These are phyloP conservation scores for Nakaseomyces bracarensis DNA, from an alignment of 1,139 yeast species.

Conservation along the genomic window DNA sequence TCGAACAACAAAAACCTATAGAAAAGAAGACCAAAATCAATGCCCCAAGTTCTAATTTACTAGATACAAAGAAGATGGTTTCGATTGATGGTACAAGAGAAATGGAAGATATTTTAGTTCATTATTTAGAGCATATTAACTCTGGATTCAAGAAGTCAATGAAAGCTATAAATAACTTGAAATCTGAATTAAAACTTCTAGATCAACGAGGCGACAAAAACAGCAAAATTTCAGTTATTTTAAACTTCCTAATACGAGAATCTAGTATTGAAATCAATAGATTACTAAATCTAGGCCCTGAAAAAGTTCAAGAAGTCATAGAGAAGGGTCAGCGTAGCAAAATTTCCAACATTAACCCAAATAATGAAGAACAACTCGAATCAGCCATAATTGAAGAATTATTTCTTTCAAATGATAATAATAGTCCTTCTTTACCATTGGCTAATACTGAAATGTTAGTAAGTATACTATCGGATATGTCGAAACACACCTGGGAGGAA, in stretches of 20 bases:
- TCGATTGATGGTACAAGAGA: background rate
- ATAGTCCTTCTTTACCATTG: slow-evolving; percentile 4
- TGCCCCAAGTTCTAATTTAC: no score
- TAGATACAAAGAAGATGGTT: slow-evolving; percentile 5
- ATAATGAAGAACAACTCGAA: slow-evolving; percentile 5
- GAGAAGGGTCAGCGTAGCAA: background rate
- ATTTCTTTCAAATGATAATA: background rate
- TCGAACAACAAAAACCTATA: background rate
- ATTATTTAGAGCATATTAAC: slow-evolving; percentile 18
- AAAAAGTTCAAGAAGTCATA: slow-evolving; percentile 1
- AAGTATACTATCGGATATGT: slow-evolving; percentile 8
- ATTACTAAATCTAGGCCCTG: slow-evolving; percentile 14
- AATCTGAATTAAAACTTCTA: slow-evolving; percentile 9
- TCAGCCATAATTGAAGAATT: slow-evolving; percentile 4
- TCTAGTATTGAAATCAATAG: slow-evolving; percentile 21
- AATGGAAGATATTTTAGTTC: slow-evolving; percentile 16
- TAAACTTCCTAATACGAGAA: slow-evolving; percentile 23
- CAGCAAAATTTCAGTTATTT: slow-evolving; percentile 13
- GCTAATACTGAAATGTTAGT: slow-evolving; percentile 11
- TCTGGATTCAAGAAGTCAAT: slow-evolving; percentile 21
- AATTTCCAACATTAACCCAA: background rate
- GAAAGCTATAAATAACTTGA: slow-evolving; percentile 15
- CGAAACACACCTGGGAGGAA: slow-evolving; percentile 5
- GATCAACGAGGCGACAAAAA: slow-evolving; percentile 6
- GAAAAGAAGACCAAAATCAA: no score